These are phyloP conservation scores for Epichloe sp. DNA, from an alignment of 2,329 filamentous ascomycete species.

Conservation along the genomic window DNA sequence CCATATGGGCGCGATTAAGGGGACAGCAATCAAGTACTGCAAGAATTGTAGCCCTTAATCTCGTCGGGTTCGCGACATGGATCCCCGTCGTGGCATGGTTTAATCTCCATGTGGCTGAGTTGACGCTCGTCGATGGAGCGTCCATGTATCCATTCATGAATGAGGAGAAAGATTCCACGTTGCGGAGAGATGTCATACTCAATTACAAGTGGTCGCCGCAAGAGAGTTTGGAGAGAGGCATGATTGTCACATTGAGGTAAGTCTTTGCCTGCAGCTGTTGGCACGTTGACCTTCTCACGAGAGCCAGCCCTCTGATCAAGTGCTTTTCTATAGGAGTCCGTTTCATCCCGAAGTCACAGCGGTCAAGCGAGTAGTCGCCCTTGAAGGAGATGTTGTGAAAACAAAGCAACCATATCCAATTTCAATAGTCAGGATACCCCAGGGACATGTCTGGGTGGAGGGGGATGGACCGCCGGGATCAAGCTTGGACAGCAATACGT, in stretches of 20 bases:
- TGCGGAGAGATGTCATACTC: slow-evolving; percentile 40
- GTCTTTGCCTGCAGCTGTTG: background rate
- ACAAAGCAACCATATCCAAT: slow-evolving; percentile 49
- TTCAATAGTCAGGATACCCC: slow-evolving; percentile 51
- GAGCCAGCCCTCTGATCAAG: background rate
- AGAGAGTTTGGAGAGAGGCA: slow-evolving; percentile 50
- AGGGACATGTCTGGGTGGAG: slow-evolving; percentile 88
- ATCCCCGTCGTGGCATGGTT: slow-evolving; percentile 48
- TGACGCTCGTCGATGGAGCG: slow-evolving; percentile 42
- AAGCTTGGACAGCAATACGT: slow-evolving; percentile 76
- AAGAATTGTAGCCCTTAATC: slow-evolving; percentile 27
- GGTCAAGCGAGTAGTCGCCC: slow-evolving; percentile 71
- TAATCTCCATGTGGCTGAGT: slow-evolving; percentile 45
- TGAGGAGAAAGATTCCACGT: slow-evolving; percentile 45
- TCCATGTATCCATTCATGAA: slow-evolving; percentile 76
- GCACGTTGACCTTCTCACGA: background rate
- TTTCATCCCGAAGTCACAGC: slow-evolving; percentile 52
- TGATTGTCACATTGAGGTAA: slow-evolving; percentile 60
- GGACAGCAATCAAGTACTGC: slow-evolving; percentile 13
- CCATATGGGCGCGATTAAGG: slow-evolving; percentile 22
- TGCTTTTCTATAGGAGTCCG: slow-evolving; percentile 45
- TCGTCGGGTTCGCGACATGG: slow-evolving; percentile 45
- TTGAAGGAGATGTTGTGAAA: slow-evolving; percentile 66
- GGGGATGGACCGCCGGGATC: slow-evolving; percentile 60
- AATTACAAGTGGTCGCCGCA: slow-evolving; percentile 46